phyloP scores from a whole-genome alignment of 176 grass and related monocot genomes.

The Ampelocalamus luodianensis region DNA sequence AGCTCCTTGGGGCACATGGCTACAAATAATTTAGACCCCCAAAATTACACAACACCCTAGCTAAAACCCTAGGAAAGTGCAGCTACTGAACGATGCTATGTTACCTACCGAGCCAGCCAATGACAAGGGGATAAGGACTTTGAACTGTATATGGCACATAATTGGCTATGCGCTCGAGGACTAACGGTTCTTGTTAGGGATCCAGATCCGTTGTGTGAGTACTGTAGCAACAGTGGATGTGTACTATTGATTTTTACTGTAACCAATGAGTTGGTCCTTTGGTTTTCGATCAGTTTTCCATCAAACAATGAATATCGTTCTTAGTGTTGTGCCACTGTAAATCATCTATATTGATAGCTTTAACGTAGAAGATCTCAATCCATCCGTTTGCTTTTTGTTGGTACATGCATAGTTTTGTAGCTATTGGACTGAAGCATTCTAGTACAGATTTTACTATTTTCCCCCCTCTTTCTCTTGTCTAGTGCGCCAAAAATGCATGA shows the following conservation, averaged over 20 bases:
- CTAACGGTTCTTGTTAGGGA: slow-evolving; percentile 8
- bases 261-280: too few species aligned
- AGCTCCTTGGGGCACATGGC: slow-evolving; percentile 39
- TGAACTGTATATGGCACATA: neutral
- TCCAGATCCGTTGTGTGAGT: too few species aligned
- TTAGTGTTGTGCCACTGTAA: too few species aligned
- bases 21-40: neutral
- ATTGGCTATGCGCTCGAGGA: slow-evolving; percentile 27
- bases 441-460: neutral
- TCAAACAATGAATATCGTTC: too few species aligned
- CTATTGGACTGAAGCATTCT: slow-evolving; percentile 40
- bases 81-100: slow-evolving; percentile 4
- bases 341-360: too few species aligned
- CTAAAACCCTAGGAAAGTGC: slow-evolving; percentile 3
- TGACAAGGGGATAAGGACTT: slow-evolving; percentile 31
- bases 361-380: too few species aligned
- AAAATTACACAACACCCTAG: neutral
- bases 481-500: neutral
- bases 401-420: slow-evolving; percentile 35
- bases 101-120: neutral
- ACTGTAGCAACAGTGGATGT: too few species aligned
- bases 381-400: slow-evolving; percentile 10
- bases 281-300: too few species aligned
- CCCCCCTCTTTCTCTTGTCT: neutral
- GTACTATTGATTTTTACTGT: too few species aligned